Base-by-base conservation (phyloP, 306 rosid genomes). In the Lablab purpureus region DNA sequence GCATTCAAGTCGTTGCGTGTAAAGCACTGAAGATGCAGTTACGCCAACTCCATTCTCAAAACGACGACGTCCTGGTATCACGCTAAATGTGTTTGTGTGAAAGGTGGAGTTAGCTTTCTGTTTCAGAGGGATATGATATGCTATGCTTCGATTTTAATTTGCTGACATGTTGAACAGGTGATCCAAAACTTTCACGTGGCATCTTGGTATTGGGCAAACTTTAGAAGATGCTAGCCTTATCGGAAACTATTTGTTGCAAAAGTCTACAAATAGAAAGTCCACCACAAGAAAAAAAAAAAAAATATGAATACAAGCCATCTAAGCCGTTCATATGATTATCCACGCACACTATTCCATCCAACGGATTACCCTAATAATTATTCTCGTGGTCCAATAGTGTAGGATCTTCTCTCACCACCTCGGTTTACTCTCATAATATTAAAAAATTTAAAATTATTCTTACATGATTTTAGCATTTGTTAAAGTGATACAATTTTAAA, bases 111-210 rank as follows among this genome's bases (percentile, higher is more conserved):
- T 73, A 40, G 37, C 8, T 67, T 8, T n/a, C 32, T 13, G 73
- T 28, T 17, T 21, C 27, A 47, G 82, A 74, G 73, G 30, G 77
- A 80, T 78, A 69, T 78, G 65, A 40, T 78, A 7, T 46, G 58
- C 21, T 5, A 28, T 40, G 75, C 15, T 58, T 10, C 71, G 71
- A 40, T 63, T 23, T 58, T 25, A 41, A 74, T 74, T 63, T 75
- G 60, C 43, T 50, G 58, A 50, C 25, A 7, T 22, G 67, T 68
- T 23, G 18, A 40, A 62, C 63, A 10, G 64, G 64, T 45, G 67
- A 70, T 79, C 86, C 45, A 49, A 52, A 68, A 9, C 1, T 18
- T 64, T 50, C 82, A 85, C 84, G 88, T 82, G 84, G 80, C 34
- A 6, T 2, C 0, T 0, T 22, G 0, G 7, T 27, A 78, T 74